phyloP scores from a whole-genome alignment of 2,329 filamentous ascomycete species.

The Acrocalymma vagum region DNA sequence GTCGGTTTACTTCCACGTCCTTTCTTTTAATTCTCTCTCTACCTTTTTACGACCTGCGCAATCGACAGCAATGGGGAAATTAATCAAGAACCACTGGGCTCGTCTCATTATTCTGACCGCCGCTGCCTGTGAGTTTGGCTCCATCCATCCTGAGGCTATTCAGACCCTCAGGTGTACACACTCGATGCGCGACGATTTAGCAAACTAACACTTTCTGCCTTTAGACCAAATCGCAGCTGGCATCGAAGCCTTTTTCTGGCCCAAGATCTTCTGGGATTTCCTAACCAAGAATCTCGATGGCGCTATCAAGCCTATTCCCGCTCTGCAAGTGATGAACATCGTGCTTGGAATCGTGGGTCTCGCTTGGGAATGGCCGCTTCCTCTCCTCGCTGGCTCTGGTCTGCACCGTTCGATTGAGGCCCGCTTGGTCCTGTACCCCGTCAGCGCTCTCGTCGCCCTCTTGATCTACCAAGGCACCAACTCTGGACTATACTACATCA shows the following conservation, averaged over 20 bases:
- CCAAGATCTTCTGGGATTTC: slow-evolving; percentile 99
- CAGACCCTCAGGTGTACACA: too few relatives aligned
- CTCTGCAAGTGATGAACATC: slow-evolving; percentile 90
- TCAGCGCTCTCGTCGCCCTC: slow-evolving; percentile 76
- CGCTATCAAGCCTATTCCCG: slow-evolving; percentile 85
- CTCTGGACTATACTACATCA: slow-evolving; percentile 87
- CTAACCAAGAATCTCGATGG: slow-evolving; percentile 87
- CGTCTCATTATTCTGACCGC: slow-evolving; percentile 91
- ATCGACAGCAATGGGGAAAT: slow-evolving; percentile 77
- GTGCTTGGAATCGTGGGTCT: slow-evolving; percentile 80
- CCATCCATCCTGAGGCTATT: background rate
- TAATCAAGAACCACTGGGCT: slow-evolving; percentile 99
- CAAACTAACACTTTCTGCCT: slow-evolving; percentile 10
- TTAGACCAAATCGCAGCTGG: slow-evolving; percentile 86
- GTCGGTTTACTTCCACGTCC: slow-evolving; percentile 38
- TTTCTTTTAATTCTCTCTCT: slow-evolving; percentile 32
- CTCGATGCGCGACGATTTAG: background rate
- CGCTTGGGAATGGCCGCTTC: slow-evolving; percentile 89
- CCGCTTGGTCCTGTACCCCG: slow-evolving; percentile 81
- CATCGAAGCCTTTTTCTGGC: slow-evolving; percentile 94
- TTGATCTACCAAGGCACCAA: slow-evolving; percentile 94
- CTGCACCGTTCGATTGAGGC: slow-evolving; percentile 90
- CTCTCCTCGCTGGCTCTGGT: slow-evolving; percentile 75
- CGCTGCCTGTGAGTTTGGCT: slow-evolving; percentile 69
- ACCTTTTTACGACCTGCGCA: background rate